Evolutionary conservation across 106 monocot genomes (phyloP).

Genomic region (Apostasia shenzhenica): DNA sequence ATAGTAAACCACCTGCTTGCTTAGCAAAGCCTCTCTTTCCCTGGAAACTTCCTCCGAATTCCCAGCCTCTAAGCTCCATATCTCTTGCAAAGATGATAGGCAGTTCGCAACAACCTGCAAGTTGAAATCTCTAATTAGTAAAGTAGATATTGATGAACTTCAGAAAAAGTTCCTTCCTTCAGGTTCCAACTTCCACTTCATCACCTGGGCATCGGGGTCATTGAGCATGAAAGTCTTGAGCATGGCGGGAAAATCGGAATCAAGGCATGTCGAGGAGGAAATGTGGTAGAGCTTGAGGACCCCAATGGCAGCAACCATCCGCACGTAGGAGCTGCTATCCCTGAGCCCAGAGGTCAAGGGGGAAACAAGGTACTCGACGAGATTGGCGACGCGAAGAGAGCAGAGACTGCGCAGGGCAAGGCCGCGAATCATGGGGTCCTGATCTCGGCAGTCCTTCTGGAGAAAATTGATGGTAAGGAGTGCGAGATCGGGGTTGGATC

Average conservation of each 20-base stretch:
- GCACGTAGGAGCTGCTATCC: slow-evolving; percentile 77
- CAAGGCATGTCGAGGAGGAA: slow-evolving; percentile 64
- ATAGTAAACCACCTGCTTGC: slow-evolving; percentile 72
- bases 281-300: slow-evolving; percentile 83
- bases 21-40: slow-evolving; percentile 77
- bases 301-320: slow-evolving; percentile 73
- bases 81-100: slow-evolving; percentile 76
- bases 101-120: slow-evolving; percentile 96
- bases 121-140: not conserved
- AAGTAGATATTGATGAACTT: not conserved
- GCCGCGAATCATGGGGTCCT: slow-evolving; percentile 97
- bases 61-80: slow-evolving; percentile 71
- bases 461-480: slow-evolving; percentile 98
- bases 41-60: slow-evolving; percentile 64
- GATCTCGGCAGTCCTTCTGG: slow-evolving; percentile 82
- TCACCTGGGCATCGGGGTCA: slow-evolving; percentile 92
- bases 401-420: slow-evolving; percentile 80
- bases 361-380: slow-evolving; percentile 91
- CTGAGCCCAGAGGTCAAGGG: slow-evolving; percentile 61
- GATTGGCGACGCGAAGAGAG: slow-evolving; percentile 72
- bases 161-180: not conserved
- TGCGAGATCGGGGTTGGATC: slow-evolving; percentile 80
- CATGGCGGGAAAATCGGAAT: slow-evolving; percentile 62
- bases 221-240: slow-evolving; percentile 75
- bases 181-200: not conserved